These are phyloP conservation scores for Choanephora cucurbitarum DNA, from an alignment of 371 early-diverging fungal genomes.

Conservation along the genomic window DNA sequence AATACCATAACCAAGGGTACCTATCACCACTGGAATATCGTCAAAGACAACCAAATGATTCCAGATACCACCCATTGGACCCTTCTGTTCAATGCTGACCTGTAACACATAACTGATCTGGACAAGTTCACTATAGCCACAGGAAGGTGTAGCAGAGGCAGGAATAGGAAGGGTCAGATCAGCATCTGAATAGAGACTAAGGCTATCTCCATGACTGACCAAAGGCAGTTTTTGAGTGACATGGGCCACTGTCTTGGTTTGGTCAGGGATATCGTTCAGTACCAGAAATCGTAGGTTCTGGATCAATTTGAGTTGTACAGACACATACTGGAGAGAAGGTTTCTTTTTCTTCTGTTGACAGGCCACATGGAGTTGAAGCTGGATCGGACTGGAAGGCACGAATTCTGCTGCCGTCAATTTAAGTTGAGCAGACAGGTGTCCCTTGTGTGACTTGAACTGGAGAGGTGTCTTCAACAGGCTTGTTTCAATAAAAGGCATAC, in stretches of 20 bases:
- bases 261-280: slow-evolving; percentile 7
- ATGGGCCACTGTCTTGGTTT: background rate
- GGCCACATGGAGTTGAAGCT: slow-evolving; percentile 7
- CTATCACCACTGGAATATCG: slow-evolving; percentile 28
- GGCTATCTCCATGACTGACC: background rate
- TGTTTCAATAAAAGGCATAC: slow-evolving; percentile 27
- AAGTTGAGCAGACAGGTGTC: slow-evolving; percentile 7
- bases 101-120: slow-evolving; percentile 13
- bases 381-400: slow-evolving; percentile 16
- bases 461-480: slow-evolving; percentile 18
- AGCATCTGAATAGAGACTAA: slow-evolving; percentile 11
- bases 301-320: slow-evolving; percentile 16
- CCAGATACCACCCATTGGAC: slow-evolving; percentile 25
- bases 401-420: slow-evolving; percentile 15
- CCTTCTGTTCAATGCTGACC: slow-evolving; percentile 18
- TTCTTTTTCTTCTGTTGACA: background rate
- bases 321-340: slow-evolving; percentile 7
- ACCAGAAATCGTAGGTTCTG: slow-evolving; percentile 5
- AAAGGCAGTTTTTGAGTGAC: slow-evolving; percentile 8
- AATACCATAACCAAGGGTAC: slow-evolving; percentile 43
- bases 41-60: slow-evolving; percentile 9
- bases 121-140: slow-evolving; percentile 18
- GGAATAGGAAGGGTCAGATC: slow-evolving; percentile 18
- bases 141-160: slow-evolving; percentile 11
- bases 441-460: slow-evolving; percentile 2